phyloP scores from a whole-genome alignment of 352 stramenopile genomes.

The Pythium aphanidermatum region DNA sequence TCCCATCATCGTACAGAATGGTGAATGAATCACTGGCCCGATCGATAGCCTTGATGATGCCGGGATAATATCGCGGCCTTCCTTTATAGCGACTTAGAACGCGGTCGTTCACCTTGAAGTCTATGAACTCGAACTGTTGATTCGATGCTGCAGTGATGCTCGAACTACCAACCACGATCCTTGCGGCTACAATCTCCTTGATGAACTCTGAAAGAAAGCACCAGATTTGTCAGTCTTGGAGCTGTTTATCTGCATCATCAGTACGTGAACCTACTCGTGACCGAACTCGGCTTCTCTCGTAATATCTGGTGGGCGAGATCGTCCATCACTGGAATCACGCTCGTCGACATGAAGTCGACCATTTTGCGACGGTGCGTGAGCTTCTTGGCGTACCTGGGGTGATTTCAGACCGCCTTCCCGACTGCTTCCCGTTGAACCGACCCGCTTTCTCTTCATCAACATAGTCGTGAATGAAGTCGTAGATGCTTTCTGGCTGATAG shows the following conservation, averaged over 20 bases:
- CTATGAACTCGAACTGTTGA: slow-evolving; percentile 27
- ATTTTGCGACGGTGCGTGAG: slow-evolving; percentile 67
- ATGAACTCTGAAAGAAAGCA: slow-evolving; percentile 38
- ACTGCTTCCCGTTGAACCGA: slow-evolving; percentile 26
- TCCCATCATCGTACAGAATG: slow-evolving; percentile 64
- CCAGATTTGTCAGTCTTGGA: no score
- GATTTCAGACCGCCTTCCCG: background rate
- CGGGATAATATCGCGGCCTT: slow-evolving; percentile 48
- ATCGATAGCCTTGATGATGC: slow-evolving; percentile 42
- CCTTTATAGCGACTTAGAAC: slow-evolving; percentile 71
- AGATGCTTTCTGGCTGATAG: slow-evolving; percentile 74
- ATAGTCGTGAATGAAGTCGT: slow-evolving; percentile 80
- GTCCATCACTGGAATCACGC: slow-evolving; percentile 80
- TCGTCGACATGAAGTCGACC: slow-evolving; percentile 82
- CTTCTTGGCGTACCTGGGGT: slow-evolving; percentile 56
- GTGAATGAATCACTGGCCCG: slow-evolving; percentile 34
- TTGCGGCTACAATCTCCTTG: slow-evolving; percentile 46
- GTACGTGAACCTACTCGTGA: slow-evolving; percentile 46
- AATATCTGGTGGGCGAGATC: slow-evolving; percentile 77
- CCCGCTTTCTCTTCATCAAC: slow-evolving; percentile 46
- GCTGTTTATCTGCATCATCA: no score
- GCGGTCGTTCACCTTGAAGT: slow-evolving; percentile 34
- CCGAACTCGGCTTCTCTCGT: slow-evolving; percentile 56
- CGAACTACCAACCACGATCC: slow-evolving; percentile 36
- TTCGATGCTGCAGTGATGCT: slow-evolving; percentile 26